Conservation (phyloP, 305 asterid genomes). For the Fraxinus nigra region DNA sequence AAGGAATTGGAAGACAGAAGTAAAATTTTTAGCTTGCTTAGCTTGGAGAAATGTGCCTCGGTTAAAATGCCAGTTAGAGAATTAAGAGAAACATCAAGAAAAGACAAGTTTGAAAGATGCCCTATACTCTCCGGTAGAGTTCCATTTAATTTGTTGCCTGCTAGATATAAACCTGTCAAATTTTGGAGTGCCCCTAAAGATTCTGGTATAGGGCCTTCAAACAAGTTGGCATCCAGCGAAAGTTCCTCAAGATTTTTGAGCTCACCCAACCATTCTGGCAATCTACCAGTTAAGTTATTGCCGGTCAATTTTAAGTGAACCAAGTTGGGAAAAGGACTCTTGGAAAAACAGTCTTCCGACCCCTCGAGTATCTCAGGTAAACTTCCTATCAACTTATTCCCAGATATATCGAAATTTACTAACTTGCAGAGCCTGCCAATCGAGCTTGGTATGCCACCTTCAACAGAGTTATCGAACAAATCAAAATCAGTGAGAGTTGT, state of each 20-base stretch:
- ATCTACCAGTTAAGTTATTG: slow-evolving; percentile 31
- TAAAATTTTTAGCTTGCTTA: slow-evolving; percentile 33
- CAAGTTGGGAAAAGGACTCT: slow-evolving; percentile 30
- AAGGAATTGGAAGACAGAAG: slow-evolving; percentile 40
- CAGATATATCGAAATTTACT: slow-evolving; percentile 30
- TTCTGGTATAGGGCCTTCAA: slow-evolving; percentile 44
- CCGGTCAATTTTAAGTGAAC: slow-evolving; percentile 23
- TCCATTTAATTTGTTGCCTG: slow-evolving; percentile 37
- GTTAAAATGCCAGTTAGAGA: slow-evolving; percentile 32
- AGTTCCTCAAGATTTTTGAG: slow-evolving; percentile 38
- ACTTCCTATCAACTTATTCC: slow-evolving; percentile 38
- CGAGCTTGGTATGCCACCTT: slow-evolving; percentile 39
- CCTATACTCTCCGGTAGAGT: slow-evolving; percentile 42
- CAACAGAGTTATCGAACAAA: slow-evolving; percentile 29
- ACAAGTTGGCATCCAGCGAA: slow-evolving; percentile 27
- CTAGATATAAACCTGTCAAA: slow-evolving; percentile 26
- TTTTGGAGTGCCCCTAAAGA: slow-evolving; percentile 36
- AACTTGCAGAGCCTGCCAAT: slow-evolving; percentile 44
- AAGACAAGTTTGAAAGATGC: slow-evolving; percentile 27
- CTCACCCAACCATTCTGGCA: slow-evolving; percentile 48
- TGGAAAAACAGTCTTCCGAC: slow-evolving; percentile 21
- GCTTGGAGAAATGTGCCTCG: slow-evolving; percentile 39
- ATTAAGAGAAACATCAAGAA: slow-evolving; percentile 41
- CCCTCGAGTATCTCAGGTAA: slow-evolving; percentile 41
- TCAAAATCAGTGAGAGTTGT: slow-evolving; percentile 26